Percentiles rank a stretch among this genome's conserved stretches.
Conservation (phyloP, 2,329 filamentous ascomycete species). For the Allantophomopsis cytisporea region DNA sequence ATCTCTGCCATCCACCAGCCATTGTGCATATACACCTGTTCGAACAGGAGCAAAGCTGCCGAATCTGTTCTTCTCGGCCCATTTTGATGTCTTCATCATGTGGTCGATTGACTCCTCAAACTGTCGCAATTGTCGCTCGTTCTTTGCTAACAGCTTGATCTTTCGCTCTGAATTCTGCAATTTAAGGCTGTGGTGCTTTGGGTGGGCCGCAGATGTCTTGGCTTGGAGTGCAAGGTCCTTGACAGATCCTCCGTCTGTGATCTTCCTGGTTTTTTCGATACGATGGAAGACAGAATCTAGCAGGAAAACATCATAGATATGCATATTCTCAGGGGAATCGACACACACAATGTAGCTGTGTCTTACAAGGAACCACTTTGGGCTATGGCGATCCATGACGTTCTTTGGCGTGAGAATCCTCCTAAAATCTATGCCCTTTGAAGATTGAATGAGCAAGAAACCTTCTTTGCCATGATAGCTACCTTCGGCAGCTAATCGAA, state of each 20-base stretch:
- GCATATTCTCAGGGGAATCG: conserved; percentile 97
- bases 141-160: conserved; percentile 79
- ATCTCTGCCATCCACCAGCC: conserved; percentile 91
- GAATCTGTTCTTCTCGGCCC: conserved; percentile 76
- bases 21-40: conserved; percentile 78
- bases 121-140: conserved; percentile 77
- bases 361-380: conserved; percentile 96
- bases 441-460: conserved; percentile 80
- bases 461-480: conserved; percentile 98
- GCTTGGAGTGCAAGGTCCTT: conserved; percentile 41
- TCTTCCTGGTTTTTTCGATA: conserved; percentile 53
- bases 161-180: conserved; percentile 88
- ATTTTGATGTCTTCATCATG: conserved; percentile 73
- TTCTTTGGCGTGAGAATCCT: conserved; percentile 67
- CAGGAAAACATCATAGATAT: conserved; percentile 97
- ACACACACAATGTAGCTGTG: conserved; percentile 97
- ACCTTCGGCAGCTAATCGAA: conserved; percentile 85
- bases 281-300: conserved; percentile 81
- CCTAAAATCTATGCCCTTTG: conserved; percentile 77
- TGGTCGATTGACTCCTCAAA: conserved; percentile 86
- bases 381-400: conserved; percentile 69
- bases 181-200: conserved; percentile 71
- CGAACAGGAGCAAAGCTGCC: conserved; percentile 88
- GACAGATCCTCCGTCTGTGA: conserved; percentile 38
- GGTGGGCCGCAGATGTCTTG: conserved; percentile 21